These are phyloP conservation scores for Vanrija sp. DNA, from an alignment of 1,284 basidiomycete species.

Conservation along the genomic window DNA sequence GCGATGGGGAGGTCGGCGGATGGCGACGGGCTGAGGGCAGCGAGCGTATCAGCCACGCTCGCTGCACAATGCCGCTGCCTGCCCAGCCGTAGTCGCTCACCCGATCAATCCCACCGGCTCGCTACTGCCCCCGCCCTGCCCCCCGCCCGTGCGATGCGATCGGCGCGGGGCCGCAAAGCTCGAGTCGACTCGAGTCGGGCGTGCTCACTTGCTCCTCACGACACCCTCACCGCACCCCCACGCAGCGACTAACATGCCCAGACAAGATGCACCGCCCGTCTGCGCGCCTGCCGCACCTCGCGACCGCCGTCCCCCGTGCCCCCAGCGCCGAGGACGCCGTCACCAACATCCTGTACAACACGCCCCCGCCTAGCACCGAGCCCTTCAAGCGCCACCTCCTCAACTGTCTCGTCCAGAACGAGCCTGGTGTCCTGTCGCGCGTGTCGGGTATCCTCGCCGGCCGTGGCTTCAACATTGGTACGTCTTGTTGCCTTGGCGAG, in stretches of 20 bases:
- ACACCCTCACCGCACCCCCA: neutral
- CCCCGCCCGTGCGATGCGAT: too few species aligned
- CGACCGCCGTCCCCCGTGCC: constrained; percentile 31
- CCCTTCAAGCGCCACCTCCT: constrained; percentile 97
- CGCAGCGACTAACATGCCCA: constrained; percentile 11
- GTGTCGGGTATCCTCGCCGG: constrained; percentile 97
- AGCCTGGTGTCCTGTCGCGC: constrained; percentile 95
- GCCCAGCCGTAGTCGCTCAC: too few species aligned
- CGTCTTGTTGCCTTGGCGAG: constrained; percentile 15
- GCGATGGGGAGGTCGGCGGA: too few species aligned
- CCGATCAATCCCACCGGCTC: too few species aligned
- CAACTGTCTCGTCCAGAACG: constrained; percentile 98
- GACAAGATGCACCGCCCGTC: constrained; percentile 47
- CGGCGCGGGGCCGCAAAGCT: too few species aligned
- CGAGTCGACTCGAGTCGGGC: too few species aligned
- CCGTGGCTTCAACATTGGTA: constrained; percentile 89
- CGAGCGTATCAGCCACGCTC: too few species aligned
- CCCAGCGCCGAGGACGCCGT: constrained; percentile 84
- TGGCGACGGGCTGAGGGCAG: too few species aligned
- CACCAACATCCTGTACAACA: constrained; percentile 93
- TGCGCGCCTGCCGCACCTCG: constrained; percentile 40
- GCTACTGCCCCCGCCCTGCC: too few species aligned
- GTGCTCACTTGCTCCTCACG: too few species aligned
- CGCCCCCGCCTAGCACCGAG: constrained; percentile 83
- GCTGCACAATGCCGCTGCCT: too few species aligned